Percentiles rank a stretch among this genome's conserved stretches.
Conservation (phyloP, 2,329 filamentous ascomycete genomes). For the Microsporum audouinii region DNA sequence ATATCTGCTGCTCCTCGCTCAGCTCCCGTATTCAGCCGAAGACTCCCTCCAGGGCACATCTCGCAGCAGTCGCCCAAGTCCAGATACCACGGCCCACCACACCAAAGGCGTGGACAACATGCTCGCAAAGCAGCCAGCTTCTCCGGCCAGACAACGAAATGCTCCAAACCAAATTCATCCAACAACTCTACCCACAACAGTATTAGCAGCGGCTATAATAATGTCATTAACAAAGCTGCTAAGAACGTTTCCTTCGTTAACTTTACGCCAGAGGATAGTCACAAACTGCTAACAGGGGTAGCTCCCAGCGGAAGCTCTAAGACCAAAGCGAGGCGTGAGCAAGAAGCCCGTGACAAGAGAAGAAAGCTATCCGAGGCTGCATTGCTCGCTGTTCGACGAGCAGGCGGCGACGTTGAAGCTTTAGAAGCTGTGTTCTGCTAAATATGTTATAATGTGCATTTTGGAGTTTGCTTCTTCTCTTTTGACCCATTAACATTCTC, state of each 20-base stretch:
- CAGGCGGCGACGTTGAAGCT: slow-evolving; percentile 37
- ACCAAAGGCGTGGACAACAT: slow-evolving; percentile 26
- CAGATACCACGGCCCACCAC: slow-evolving; percentile 19
- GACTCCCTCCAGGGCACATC: not conserved
- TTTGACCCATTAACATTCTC: not conserved
- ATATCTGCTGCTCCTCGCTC: slow-evolving; percentile 8
- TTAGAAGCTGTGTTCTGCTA: slow-evolving; percentile 32
- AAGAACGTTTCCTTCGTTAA: slow-evolving; percentile 60
- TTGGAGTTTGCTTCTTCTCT: not conserved
- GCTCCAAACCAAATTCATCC: slow-evolving; percentile 16
- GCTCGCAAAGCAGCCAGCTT: slow-evolving; percentile 31
- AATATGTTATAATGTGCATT: slow-evolving; percentile 5
- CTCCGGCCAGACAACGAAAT: slow-evolving; percentile 17
- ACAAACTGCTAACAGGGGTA: slow-evolving; percentile 73
- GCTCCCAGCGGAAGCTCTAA: slow-evolving; percentile 85
- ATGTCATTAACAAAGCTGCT: slow-evolving; percentile 7
- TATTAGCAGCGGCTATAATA: not conserved
- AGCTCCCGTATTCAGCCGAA: not conserved
- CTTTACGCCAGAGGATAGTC: slow-evolving; percentile 70
- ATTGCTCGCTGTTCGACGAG: slow-evolving; percentile 33
- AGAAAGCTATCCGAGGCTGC: slow-evolving; percentile 35
- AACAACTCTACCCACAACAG: not conserved
- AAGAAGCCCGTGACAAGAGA: slow-evolving; percentile 70
- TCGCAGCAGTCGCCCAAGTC: slow-evolving; percentile 19
- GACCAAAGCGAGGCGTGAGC: slow-evolving; percentile 85